phyloP scores from a whole-genome alignment of 331 rosid species.

The Cydonia oblonga region DNA sequence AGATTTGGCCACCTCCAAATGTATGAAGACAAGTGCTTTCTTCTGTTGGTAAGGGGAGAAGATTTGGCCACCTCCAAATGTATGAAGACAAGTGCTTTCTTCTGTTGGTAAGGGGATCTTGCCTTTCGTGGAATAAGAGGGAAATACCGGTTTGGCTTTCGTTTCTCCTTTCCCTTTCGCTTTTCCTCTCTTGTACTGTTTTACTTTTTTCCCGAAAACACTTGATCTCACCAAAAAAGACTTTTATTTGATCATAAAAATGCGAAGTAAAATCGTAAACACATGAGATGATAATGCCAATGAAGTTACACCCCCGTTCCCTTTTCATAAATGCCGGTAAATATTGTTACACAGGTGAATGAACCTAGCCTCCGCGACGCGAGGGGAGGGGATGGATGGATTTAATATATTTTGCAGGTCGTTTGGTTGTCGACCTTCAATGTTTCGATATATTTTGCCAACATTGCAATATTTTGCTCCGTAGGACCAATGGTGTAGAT shows the following conservation, averaged over 20 bases:
- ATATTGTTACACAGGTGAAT: no score
- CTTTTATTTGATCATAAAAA: neutral
- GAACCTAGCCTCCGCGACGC: no score
- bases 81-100: constrained; percentile 27
- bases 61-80: constrained; percentile 99
- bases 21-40: constrained; percentile 35
- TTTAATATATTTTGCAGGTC: no score
- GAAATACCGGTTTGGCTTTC: neutral
- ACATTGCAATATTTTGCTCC: no score
- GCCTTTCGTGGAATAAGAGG: constrained; percentile 20
- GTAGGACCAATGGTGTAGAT: no score
- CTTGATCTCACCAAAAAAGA: neutral
- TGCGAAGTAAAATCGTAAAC: neutral
- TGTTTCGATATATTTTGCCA: no score
- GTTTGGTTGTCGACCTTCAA: no score
- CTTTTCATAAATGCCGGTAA: no score
- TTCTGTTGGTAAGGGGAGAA: constrained; percentile 19
- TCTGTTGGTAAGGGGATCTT: constrained; percentile 9
- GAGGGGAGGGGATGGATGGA: no score
- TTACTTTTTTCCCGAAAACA: neutral
- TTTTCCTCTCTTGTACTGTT: neutral
- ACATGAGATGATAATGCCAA: neutral
- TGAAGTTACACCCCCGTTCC: neutral
- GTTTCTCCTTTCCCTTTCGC: neutral
- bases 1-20: constrained; percentile 99